Evolutionary conservation across 225 moss, liverwort and hornwort genomes (phyloP), one percentile per base, ranked within the genome.

Genomic region (Pseudisothecium myosuroides): DNA sequence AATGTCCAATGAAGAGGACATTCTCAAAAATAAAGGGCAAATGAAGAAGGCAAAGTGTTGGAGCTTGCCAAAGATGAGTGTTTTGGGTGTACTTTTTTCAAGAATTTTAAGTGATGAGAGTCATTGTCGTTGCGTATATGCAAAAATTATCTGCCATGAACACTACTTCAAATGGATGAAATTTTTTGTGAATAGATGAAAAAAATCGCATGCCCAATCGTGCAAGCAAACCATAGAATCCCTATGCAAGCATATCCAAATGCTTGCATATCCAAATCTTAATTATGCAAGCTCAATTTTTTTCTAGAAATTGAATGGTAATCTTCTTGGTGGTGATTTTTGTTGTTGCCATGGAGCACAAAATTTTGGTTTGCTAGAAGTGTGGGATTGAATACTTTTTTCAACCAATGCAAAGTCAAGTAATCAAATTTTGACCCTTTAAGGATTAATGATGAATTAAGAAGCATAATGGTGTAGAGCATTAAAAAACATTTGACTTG

Each of bases 1-100:
- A 37, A 67, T 37, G 37, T 1, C 21, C 6, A 67, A 37, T 2
- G 1, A 67, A 20, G 20, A 36, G 21, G 67, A 12, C 6, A 66
- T 37, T 37, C 3, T 21, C 3, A 67, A 67, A 67, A 37, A 21
- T 37, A 67, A 21, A 37, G 37, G 67, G 10, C 5, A 12, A 0
- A 37, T 3, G 12, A 37, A 11, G 37, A 37, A 67, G 37, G 36
- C 11, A 20, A 21, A 21, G 12, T 67, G 12, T 21, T 37, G 12
- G 7, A 67, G 12, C 2, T 0, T 66, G 3, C 18, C 5, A 6
- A 67, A 0, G 21, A 21, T 0, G 21, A 1, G 0, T 36, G 4
- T 32, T 20, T 67, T 20, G 3, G 3, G 37, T n/a, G 7, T 11
- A 0, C n/a, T 12, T 7, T 22, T 22, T n/a, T 12, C 0, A 1